Conservation (phyloP, 2,329 filamentous ascomycete species). For the Calonectria naviculata region DNA sequence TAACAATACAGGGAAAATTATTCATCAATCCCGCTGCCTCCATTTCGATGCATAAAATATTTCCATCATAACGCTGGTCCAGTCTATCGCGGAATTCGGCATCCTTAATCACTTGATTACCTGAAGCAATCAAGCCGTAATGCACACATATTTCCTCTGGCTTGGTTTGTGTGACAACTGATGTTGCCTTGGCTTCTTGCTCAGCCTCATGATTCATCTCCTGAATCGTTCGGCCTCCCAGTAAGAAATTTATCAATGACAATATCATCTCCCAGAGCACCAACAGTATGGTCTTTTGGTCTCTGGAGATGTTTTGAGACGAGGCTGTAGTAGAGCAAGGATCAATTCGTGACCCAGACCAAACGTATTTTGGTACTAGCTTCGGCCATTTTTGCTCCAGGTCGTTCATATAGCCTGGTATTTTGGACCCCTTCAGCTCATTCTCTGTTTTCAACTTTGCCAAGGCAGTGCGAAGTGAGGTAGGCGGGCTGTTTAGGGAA, state of each 20-base stretch:
- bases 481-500: neutral
- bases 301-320: too few relatives aligned
- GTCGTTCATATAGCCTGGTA: constrained; percentile 2
- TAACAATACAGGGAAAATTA: too few relatives aligned
- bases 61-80: neutral
- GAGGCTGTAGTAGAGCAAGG: too few relatives aligned
- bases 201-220: too few relatives aligned
- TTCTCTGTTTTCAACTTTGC: neutral
- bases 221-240: too few relatives aligned
- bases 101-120: constrained; percentile 34
- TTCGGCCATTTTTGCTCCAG: constrained; percentile 7
- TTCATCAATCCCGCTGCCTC: too few relatives aligned
- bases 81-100: constrained; percentile 21
- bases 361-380: constrained; percentile 5
- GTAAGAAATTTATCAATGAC: too few relatives aligned
- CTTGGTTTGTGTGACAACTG: too few relatives aligned
- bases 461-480: neutral
- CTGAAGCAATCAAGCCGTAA: constrained; percentile 28
- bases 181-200: too few relatives aligned
- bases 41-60: constrained; percentile 27
- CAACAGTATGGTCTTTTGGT: too few relatives aligned
- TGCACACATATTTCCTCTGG: too few relatives aligned
- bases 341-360: neutral
- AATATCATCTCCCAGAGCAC: too few relatives aligned
- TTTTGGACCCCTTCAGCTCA: neutral